Percentiles rank a stretch among this genome's conserved stretches.
Conservation (phyloP, 2,329 filamentous ascomycete species). For the Diaporthe eres region DNA sequence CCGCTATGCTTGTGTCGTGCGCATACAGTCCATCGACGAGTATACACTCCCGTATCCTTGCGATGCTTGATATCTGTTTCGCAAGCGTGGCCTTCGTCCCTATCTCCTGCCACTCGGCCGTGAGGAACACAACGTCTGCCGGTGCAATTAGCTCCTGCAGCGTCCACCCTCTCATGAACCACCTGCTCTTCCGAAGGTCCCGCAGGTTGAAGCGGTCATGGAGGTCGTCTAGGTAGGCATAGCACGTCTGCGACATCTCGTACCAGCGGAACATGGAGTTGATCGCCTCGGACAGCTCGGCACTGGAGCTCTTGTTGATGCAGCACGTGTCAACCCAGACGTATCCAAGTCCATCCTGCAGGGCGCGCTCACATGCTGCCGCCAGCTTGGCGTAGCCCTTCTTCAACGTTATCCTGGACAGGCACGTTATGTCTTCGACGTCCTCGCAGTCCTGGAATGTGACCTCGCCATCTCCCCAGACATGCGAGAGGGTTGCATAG, state of each 20-base stretch:
- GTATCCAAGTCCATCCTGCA: slow-evolving; percentile 10
- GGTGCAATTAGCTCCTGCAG: slow-evolving; percentile 24
- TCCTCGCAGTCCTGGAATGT: slow-evolving; percentile 22
- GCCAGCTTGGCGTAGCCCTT: not conserved
- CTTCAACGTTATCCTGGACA: slow-evolving; percentile 18
- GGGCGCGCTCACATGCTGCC: slow-evolving; percentile 25
- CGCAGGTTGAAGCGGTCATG: slow-evolving; percentile 22
- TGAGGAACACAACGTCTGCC: slow-evolving; percentile 24
- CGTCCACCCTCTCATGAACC: slow-evolving; percentile 32
- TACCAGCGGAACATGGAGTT: slow-evolving; percentile 41
- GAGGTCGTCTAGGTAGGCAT: slow-evolving; percentile 34
- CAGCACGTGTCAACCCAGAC: slow-evolving; percentile 40
- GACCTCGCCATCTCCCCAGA: slow-evolving; percentile 21
- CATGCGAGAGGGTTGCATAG: slow-evolving; percentile 21
- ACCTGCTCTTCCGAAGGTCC: slow-evolving; percentile 18
- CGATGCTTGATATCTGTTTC: slow-evolving; percentile 8
- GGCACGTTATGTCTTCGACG: not conserved
- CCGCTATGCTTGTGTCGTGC: slow-evolving; percentile 12
- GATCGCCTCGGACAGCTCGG: slow-evolving; percentile 35
- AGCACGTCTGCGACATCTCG: slow-evolving; percentile 28
- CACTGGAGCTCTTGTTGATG: slow-evolving; percentile 36
- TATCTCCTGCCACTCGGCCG: slow-evolving; percentile 24
- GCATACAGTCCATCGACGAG: slow-evolving; percentile 16
- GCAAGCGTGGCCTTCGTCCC: slow-evolving; percentile 14
- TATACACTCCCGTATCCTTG: slow-evolving; percentile 20